These are phyloP conservation scores for Globisporangium okanoganense DNA, from an alignment of 352 stramenopile species.

Conservation along the genomic window DNA sequence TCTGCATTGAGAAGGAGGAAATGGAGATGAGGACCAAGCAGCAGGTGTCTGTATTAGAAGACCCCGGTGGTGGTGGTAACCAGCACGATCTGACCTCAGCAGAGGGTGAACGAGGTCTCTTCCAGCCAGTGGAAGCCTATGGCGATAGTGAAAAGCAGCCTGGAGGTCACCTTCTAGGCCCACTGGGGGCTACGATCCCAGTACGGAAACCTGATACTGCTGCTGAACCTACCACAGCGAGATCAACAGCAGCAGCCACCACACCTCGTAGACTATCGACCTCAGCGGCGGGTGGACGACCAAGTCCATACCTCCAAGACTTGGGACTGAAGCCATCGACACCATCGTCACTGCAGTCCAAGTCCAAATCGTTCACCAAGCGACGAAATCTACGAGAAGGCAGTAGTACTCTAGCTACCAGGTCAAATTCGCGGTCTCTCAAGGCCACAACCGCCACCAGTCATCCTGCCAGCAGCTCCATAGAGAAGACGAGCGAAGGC, in stretches of 20 bases:
- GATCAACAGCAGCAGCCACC: neutral
- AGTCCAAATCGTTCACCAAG: conserved; percentile 8
- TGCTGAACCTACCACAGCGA: neutral
- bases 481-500: neutral
- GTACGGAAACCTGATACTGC: neutral
- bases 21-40: conserved; percentile 13
- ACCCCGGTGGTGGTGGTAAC: neutral
- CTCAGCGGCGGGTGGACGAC: conserved; percentile 4
- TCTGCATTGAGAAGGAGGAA: conserved; percentile 18
- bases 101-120: neutral
- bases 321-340: conserved; percentile 9
- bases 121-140: neutral
- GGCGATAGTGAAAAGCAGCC: neutral
- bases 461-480: neutral
- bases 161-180: neutral
- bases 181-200: neutral
- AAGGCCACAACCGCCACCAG: conserved; percentile 1
- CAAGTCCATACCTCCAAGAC: conserved; percentile 16
- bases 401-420: conserved; percentile 14
- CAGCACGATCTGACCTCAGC: neutral
- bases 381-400: conserved; percentile 68
- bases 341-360: conserved; percentile 3
- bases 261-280: conserved; percentile 7
- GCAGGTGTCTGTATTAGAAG: neutral
- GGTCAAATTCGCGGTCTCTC: neutral